Base-by-base conservation (phyloP, 148 eudicot genomes). In the Polygonum aviculare region DNA sequence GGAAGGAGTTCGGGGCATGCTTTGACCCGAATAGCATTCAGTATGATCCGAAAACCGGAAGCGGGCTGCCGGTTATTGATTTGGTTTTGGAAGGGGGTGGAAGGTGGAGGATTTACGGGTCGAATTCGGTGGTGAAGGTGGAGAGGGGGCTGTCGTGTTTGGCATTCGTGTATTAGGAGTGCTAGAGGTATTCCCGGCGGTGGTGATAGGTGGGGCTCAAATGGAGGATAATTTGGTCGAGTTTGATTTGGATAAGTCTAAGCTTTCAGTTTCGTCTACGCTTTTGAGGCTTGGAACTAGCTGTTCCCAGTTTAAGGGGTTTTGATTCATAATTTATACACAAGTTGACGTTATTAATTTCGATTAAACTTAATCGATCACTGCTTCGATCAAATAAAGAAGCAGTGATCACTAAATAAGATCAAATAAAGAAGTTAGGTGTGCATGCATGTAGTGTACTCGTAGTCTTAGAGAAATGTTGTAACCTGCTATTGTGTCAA, bases 101-200 rank as follows among this genome's bases (percentile, higher is more conserved):
- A 0, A 77, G 83, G 65, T 86, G 88, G 88, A 86, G 86, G 78
- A 79, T 88, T 18, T 86, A 84, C 18, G 86, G 86, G 18, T 79
- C 82, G 19, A 86, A 88, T 31, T 84, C 84, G 14, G 79, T 86
- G 86, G 86, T 82, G 12, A 65, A 75, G 38, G 81, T 81, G 21
- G 63, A 78, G 1, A 54, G 76, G 2, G 73, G 75, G 9, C 86
- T 82, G 22, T 7, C 40, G 26, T 88, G 91, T 70, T 73, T 86
- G 78, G 91, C 82, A 31, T 86, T 88, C 71, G 85, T 86, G 3
- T 1, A 16, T n/a, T 11, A 3, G 1, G 5, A 0, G 59, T 31
- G 12, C 14, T 11, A 38, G 15, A 36, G 12, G 63, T 81, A 4
- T 75, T 57, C 39, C 79, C 85, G 1, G 82, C 91, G 41, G 78